phyloP scores from a whole-genome alignment of 345 rosid genomes.

The Brassica nigra region DNA sequence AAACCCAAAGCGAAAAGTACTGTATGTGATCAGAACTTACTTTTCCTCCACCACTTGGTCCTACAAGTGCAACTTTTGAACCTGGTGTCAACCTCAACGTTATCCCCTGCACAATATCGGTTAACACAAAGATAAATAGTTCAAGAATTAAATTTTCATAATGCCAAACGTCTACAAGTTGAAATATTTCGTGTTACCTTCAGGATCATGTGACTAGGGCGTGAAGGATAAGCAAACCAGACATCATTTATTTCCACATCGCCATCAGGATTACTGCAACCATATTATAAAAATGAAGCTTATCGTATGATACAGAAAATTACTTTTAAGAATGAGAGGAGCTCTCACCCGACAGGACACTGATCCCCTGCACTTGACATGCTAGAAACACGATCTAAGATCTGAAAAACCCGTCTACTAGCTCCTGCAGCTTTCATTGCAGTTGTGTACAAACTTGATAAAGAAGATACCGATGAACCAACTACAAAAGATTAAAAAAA shows the following conservation, averaged over 20 bases:
- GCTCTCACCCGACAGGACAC: conserved; percentile 72
- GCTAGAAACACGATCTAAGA: conserved; percentile 79
- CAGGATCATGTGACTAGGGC: conserved; percentile 85
- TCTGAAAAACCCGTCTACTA: conserved; percentile 91
- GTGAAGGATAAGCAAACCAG: conserved; percentile 98
- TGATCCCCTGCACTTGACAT: conserved; percentile 78
- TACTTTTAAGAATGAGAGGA: neutral
- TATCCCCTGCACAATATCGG: conserved; percentile 61
- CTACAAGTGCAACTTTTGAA: conserved; percentile 91
- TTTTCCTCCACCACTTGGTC: conserved; percentile 99
- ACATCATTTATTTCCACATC: conserved; percentile 85
- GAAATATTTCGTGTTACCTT: conserved; percentile 51
- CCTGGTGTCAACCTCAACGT: conserved; percentile 77
- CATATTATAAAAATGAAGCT: neutral
- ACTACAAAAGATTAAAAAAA: conserved; percentile 55
- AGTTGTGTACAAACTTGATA: conserved; percentile 78
- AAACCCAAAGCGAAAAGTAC: neutral
- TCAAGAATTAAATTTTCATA: neutral
- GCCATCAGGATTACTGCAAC: conserved; percentile 77
- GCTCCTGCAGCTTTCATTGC: conserved; percentile 99
- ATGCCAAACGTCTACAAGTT: neutral
- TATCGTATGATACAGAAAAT: neutral
- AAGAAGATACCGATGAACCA: conserved; percentile 83
- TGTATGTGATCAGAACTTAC: conserved; percentile 42
- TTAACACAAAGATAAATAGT: neutral